A percentile compares a stretch with the other conserved stretches of the same genome.
Evolutionary conservation across 768 basidiomycete genomes (phyloP).

Genomic region (Mycena alexandri): DNA sequence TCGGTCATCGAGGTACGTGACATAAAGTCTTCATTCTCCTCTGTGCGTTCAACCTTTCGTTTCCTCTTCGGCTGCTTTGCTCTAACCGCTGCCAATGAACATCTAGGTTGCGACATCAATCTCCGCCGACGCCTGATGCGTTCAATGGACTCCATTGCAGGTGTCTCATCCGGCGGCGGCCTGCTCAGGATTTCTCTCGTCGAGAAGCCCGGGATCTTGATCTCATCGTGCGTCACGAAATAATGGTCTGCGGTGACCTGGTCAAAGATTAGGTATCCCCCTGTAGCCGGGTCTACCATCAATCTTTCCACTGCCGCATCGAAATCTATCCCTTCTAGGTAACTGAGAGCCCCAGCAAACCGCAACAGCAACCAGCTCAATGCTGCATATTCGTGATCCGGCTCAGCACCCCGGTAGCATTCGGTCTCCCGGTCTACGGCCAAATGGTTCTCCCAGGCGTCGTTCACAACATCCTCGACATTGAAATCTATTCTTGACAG

Average conservation of each 20-base stretch:
- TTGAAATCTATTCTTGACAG: background rate
- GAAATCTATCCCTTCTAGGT: no score
- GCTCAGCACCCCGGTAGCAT: no score
- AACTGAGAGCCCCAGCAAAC: no score
- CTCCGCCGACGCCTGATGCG: constrained; percentile 9
- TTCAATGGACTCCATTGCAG: constrained; percentile 13
- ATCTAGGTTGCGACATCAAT: no score
- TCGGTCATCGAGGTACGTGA: constrained; percentile 14
- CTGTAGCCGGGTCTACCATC: constrained; percentile 3
- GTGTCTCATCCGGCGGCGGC: constrained; percentile 13
- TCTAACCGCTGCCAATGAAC: no score
- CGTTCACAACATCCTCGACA: constrained; percentile 16
- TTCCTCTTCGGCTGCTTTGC: no score
- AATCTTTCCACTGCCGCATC: constrained; percentile 5
- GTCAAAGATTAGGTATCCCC: constrained; percentile 25
- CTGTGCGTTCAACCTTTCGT: background rate
- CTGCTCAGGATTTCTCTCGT: background rate
- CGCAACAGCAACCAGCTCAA: constrained; percentile 19
- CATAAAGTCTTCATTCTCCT: constrained; percentile 14
- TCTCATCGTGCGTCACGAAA: constrained; percentile 20
- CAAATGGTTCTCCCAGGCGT: constrained; percentile 24
- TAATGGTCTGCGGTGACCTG: constrained; percentile 20
- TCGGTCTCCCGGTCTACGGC: no score
- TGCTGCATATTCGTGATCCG: constrained; percentile 27
- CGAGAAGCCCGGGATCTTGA: constrained; percentile 4